Base-by-base conservation (phyloP, 768 basidiomycete species). In the Terana coerulea region DNA sequence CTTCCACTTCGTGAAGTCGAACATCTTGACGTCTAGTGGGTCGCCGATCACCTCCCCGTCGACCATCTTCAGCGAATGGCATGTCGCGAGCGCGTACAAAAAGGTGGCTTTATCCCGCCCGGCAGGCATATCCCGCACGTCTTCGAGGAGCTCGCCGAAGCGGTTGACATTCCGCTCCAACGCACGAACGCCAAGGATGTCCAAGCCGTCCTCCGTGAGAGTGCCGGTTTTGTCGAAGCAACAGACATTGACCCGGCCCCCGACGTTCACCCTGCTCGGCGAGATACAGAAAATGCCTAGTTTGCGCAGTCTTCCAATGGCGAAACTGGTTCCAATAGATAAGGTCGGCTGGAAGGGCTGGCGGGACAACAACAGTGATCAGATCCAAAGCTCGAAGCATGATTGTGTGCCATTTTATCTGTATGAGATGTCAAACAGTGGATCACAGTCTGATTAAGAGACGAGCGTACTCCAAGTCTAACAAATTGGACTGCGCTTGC, bases 171-270 rank as follows among this genome's bases (percentile, higher is more conserved):
- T 77, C 37, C 91, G 83, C 52, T 95, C 94, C 36, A 91, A 79
- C 5, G 82, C 83, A 39, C 95, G 86, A 15, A 97, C 87, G 14
- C 97, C 97, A 40, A 99, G 84, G 39, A 99, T 93, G 64, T 99
- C 97, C 43, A 99, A 76, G 0, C 95, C 97, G 57, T 99, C 97
- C 68, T 99, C 97, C 1, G 97, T 99, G 21, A 99, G 76, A 8
- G 97, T 99, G 7, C 97, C 97, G 1, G 97, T 99, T 72, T 99
- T 99, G 75, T 99, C 97, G 62, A 99, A 99, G 64, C 95, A 98
- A 61, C 93, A 93, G 9, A 98, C 87, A 58, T 98, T 98, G 70
- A 98, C 76, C 71, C 97, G 95, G 9, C 97, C 97, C 1, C 84
- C 91, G 40, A 99, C 81, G 61, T 99, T 99, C 61, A 99, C 89